Evolutionary conservation across 1,139 yeast genomes (phyloP).

Genomic region (Geotrichum phurueaensis): DNA sequence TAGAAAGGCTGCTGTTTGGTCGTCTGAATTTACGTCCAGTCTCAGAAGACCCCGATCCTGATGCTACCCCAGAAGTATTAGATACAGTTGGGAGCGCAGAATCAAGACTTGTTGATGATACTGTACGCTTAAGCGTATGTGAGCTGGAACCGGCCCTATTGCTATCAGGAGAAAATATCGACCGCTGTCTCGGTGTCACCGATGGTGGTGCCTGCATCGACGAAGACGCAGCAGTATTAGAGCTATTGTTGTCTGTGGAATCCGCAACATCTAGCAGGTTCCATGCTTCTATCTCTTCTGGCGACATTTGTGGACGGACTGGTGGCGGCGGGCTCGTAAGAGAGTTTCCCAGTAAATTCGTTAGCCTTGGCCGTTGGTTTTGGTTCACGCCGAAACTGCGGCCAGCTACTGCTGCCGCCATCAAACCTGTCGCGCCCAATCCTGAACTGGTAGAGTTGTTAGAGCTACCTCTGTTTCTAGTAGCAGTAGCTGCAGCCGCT

Average conservation of each 20-base stretch:
- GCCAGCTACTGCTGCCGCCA: neutral
- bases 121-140: neutral
- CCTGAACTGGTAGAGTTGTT: neutral
- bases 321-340: slow-evolving; percentile 14
- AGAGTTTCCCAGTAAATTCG: slow-evolving; percentile 7
- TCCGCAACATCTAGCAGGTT: slow-evolving; percentile 26
- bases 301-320: slow-evolving; percentile 20
- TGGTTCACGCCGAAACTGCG: neutral
- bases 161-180: neutral
- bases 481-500: neutral
- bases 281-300: slow-evolving; percentile 34
- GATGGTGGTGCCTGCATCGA: neutral
- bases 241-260: slow-evolving; percentile 2
- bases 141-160: neutral
- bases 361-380: slow-evolving; percentile 1
- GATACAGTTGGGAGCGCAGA: neutral
- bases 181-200: neutral
- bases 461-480: neutral
- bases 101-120: slow-evolving; percentile 10
- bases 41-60: neutral
- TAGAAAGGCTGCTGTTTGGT: slow-evolving; percentile 2
- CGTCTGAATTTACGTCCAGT: slow-evolving; percentile 6
- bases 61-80: neutral
- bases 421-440: neutral
- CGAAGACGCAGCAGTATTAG: neutral